Evolutionary conservation across 257 asterid genomes (phyloP).

Genomic region (Rhazya stricta): DNA sequence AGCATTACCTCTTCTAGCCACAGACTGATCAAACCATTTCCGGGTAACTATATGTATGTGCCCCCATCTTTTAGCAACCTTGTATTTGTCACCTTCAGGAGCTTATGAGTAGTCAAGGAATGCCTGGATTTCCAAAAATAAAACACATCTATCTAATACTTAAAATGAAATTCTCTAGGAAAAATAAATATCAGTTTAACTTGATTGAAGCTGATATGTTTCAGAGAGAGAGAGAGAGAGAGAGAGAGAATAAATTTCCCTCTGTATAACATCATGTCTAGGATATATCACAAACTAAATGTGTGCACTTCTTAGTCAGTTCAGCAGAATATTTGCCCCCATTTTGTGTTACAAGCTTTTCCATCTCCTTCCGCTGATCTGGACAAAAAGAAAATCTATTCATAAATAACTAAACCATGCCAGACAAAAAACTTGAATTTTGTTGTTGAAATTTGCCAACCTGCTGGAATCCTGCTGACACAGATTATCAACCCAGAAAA

Average conservation of each 20-base stretch:
- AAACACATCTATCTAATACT: slow-evolving; percentile 1
- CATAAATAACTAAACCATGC: slow-evolving; percentile 11
- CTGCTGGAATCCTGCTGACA: slow-evolving; percentile 78
- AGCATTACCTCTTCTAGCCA: slow-evolving; percentile 77
- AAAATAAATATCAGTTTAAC: not conserved
- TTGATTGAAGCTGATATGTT: not conserved
- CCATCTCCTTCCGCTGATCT: slow-evolving; percentile 85
- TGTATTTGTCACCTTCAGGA: slow-evolving; percentile 91
- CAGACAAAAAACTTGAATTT: slow-evolving; percentile 6
- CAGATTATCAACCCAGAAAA: slow-evolving; percentile 79
- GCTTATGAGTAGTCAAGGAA: slow-evolving; percentile 65
- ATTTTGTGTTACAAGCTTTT: slow-evolving; percentile 64
- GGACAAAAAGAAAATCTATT: slow-evolving; percentile 13
- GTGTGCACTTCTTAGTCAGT: slow-evolving; percentile 85
- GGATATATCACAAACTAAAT: slow-evolving; percentile 91
- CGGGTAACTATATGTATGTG: slow-evolving; percentile 48
- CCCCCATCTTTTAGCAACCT: slow-evolving; percentile 92
- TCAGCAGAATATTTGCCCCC: slow-evolving; percentile 93
- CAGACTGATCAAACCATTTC: slow-evolving; percentile 88
- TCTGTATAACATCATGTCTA: slow-evolving; percentile 14
- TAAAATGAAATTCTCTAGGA: not conserved
- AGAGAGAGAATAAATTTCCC: not conserved
- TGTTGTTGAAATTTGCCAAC: slow-evolving; percentile 31
- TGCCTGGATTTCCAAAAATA: slow-evolving; percentile 14
- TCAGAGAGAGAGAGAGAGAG: not conserved